These are phyloP conservation scores for Tripterygium wilfordii DNA, from an alignment of 177 flowering plant species.

Conservation along the genomic window DNA sequence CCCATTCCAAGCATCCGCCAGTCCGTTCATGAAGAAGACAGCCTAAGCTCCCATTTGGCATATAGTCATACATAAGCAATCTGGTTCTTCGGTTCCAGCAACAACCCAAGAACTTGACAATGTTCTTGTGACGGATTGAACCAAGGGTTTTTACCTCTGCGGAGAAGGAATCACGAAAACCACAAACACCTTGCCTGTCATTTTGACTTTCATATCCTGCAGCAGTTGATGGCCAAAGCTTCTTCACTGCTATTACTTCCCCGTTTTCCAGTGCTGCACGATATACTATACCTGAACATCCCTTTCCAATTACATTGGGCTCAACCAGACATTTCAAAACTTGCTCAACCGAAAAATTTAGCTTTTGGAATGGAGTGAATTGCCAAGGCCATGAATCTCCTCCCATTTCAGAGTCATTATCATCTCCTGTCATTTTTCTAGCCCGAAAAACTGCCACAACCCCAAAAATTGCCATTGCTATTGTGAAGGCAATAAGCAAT, in stretches of 20 bases:
- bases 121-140: constrained; percentile 82
- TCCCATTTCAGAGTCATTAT: constrained; percentile 55
- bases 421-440: constrained; percentile 32
- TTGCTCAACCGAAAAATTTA: constrained; percentile 67
- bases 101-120: constrained; percentile 79
- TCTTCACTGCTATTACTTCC: constrained; percentile 82
- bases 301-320: constrained; percentile 76
- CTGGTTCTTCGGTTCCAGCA: constrained; percentile 71
- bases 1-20: constrained; percentile 70
- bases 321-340: constrained; percentile 65
- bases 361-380: constrained; percentile 87
- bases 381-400: constrained; percentile 66
- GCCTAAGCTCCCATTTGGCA: constrained; percentile 90
- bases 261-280: constrained; percentile 69
- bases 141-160: constrained; percentile 84
- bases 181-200: constrained; percentile 14
- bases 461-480: constrained; percentile 49
- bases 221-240: constrained; percentile 73
- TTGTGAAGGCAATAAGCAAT: constrained; percentile 37
- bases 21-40: constrained; percentile 64
- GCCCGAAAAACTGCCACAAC: constrained; percentile 46
- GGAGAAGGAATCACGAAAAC: constrained; percentile 74
- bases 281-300: constrained; percentile 82
- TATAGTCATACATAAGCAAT: constrained; percentile 81
- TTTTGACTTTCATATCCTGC: constrained; percentile 20